Conservation (phyloP, 257 asterid genomes). For the Scutellaria barbata region DNA sequence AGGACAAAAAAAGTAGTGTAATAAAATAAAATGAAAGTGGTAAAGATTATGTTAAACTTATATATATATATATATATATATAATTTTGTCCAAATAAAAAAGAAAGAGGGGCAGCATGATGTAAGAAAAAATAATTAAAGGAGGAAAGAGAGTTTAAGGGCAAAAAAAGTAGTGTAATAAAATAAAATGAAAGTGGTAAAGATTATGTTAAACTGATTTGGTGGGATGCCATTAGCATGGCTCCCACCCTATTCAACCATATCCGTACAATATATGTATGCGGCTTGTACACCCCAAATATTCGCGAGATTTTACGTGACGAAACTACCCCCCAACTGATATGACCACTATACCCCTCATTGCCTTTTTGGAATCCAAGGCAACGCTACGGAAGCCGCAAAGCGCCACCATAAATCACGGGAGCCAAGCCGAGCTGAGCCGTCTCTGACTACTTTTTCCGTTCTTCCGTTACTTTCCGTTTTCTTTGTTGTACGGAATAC, state of each 20-base stretch:
- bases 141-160: not conserved
- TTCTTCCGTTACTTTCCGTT: slow-evolving; percentile 41
- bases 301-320: slow-evolving; percentile 36
- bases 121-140: no score
- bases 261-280: slow-evolving; percentile 41
- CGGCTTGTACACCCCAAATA: slow-evolving; percentile 29
- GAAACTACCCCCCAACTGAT: slow-evolving; percentile 43
- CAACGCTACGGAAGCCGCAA: slow-evolving; percentile 31
- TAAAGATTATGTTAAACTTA: slow-evolving; percentile 13
- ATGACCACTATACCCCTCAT: slow-evolving; percentile 39
- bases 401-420: slow-evolving; percentile 42
- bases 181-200: slow-evolving; percentile 4
- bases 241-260: slow-evolving; percentile 27
- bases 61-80: no score
- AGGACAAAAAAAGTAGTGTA: not conserved
- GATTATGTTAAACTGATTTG: slow-evolving; percentile 18
- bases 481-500: slow-evolving; percentile 25
- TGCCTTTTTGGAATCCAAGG: slow-evolving; percentile 26
- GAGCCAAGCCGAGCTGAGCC: not conserved
- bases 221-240: slow-evolving; percentile 31
- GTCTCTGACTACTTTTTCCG: slow-evolving; percentile 3
- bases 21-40: not conserved
- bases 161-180: not conserved
- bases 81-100: no score
- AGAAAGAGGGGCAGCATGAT: no score